Evolutionary conservation across 1,284 basidiomycete genomes (phyloP).

Genomic region (Sanghuangporus sanghuang): DNA sequence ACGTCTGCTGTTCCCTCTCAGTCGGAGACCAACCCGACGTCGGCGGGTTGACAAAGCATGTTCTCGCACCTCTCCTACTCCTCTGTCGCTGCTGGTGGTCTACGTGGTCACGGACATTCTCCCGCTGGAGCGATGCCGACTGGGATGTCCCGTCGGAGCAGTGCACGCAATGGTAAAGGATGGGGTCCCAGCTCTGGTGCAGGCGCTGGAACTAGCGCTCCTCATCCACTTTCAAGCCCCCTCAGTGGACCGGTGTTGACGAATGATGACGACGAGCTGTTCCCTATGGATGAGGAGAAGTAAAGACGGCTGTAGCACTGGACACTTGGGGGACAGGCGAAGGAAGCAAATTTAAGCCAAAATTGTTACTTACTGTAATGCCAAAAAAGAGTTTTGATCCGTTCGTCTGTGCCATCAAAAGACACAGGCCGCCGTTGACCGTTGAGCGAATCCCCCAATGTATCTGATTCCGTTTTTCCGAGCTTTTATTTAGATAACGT

Average conservation of each 20-base stretch:
- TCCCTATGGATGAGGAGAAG: conserved; percentile 49
- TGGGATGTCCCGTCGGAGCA: conserved; percentile 10
- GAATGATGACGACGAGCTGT: conserved; percentile 62
- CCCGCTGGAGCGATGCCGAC: conserved; percentile 30
- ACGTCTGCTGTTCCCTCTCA: no score
- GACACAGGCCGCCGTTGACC: no score
- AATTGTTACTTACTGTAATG: no score
- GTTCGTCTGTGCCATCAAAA: no score
- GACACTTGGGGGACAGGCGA: no score
- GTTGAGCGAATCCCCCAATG: background rate
- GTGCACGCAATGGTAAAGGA: conserved; percentile 2
- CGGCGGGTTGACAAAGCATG: conserved; percentile 40
- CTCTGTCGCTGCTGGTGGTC: conserved; percentile 31
- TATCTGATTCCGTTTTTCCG: background rate
- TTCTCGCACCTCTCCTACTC: conserved; percentile 45
- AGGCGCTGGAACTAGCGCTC: background rate
- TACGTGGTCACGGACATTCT: conserved; percentile 24
- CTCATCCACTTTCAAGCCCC: conserved; percentile 35
- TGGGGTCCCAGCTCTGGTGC: conserved; percentile 6
- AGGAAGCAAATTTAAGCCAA: no score
- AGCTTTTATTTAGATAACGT: no score
- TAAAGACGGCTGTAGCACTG: background rate
- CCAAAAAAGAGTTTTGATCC: no score
- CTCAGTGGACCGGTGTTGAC: conserved; percentile 52
- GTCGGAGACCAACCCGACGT: conserved; percentile 10